Evolutionary conservation across 306 rosid species (phyloP), one percentile per base, ranked within the genome.

Genomic region (Sesbania bispinosa): DNA sequence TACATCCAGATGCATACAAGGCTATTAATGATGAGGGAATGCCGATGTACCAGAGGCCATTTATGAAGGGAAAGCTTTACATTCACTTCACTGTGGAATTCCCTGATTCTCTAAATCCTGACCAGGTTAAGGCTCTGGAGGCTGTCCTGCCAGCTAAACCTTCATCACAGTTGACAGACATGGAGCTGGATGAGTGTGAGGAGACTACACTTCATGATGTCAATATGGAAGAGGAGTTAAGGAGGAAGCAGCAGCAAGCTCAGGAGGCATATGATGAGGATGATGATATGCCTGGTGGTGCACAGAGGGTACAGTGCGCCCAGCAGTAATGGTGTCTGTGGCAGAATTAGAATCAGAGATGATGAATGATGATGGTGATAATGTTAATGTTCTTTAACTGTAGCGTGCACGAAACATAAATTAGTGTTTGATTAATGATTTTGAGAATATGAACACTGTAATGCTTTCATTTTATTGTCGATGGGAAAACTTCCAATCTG

Each of bases 261-360:
- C 88, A 79, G 66, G 98, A 93, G 77, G 97, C 94, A 0, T 90
- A 93, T 4, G 97, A 90, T 0, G 98, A 93, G 32, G 98, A 90
- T 5, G 97, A 90, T 0, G 97, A 90, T 1, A 83, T 90, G 97
- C 97, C 41, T 15, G 95, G 97, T 38, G 96, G 98, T 35, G 96
- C 89, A 26, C 98, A 94, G 80, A 88, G 98, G 75, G 98, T 94
- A 35, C 98, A 90, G 38, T 94, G 97, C 14, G 98, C 98, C 19
- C 98, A 90, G 82, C 97, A 90, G 88, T 89, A 67, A 60, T 48
- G 42, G 72, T 19, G 30, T 18, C 11, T 53, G 15, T 47, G 27
- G 29, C 74, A 19, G 29, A 3, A 19, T 35, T 55, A 47, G 83
- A 48, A 23, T 64, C 60, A 18, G 45, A 19, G 42, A 54, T 2